These are phyloP conservation scores for Pseudisothecium myosuroides DNA, from an alignment of 225 moss, liverwort and hornwort species.

Conservation along the genomic window DNA sequence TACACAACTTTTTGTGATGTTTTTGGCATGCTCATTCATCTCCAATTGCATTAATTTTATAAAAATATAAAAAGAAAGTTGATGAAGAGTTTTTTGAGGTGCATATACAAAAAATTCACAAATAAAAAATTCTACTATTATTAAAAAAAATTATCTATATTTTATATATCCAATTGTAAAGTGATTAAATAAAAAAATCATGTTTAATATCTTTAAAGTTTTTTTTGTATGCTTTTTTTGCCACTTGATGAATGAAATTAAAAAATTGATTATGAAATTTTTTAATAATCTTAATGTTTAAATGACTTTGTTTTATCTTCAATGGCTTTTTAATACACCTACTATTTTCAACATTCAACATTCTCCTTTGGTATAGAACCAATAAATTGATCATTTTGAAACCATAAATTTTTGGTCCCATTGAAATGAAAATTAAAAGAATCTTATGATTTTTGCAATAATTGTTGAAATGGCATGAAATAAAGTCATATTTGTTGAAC, in stretches of 20 bases:
- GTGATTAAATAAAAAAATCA: too few relatives aligned
- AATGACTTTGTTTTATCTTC: background rate
- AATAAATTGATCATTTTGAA: background rate
- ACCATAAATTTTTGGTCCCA: background rate
- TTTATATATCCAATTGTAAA: background rate
- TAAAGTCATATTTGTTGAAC: too few relatives aligned
- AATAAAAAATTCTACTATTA: background rate
- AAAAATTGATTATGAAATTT: background rate
- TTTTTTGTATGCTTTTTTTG: too few relatives aligned
- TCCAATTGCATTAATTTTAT: background rate
- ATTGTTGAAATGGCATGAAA: too few relatives aligned
- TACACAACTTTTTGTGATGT: background rate
- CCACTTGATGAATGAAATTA: background rate
- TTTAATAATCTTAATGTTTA: background rate
- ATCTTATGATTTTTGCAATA: too few relatives aligned
- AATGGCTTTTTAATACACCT: background rate
- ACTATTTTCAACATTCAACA: background rate
- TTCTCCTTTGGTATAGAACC: fast-evolving
- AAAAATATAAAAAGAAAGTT: background rate
- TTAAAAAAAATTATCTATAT: too few relatives aligned
- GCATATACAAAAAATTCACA: too few relatives aligned
- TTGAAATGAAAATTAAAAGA: too few relatives aligned
- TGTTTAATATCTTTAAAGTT: too few relatives aligned
- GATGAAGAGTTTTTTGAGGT: too few relatives aligned
- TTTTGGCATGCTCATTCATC: background rate